Evolutionary conservation across 768 basidiomycete species (phyloP), one percentile per base, ranked within the genome.

Genomic region (Phaeolepiota aurea): DNA sequence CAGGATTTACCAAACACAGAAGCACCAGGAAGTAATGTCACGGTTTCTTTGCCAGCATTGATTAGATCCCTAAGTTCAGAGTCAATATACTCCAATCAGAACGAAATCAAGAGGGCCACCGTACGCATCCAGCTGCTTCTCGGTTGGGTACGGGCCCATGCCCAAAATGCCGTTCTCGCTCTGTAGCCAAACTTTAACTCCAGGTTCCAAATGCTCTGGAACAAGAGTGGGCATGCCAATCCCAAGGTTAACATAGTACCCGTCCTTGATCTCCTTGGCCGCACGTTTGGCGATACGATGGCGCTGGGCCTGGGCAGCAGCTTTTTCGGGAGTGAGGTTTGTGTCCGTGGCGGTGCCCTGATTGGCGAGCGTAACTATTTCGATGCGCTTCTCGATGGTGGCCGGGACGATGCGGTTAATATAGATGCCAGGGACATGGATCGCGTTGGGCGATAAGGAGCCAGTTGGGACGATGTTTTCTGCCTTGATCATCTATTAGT

Each of bases 41-140:
- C 78, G 3, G 90, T 92, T 63, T 94, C 90, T 59, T 96, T 96
- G 15, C 91, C 91, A 30, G 91, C 92, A 50, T 96, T 96, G 53
- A 94, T 87, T 48, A 93, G 74, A 58, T 96, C 91, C 28, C 87
- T 88, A 49, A 5, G 14, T 31, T 31, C 7, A 35, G 16, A 5
- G 45, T 25, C 15, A 25, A 30, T 28, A 32, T 14, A 37, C 18
- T 18, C 5, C 15, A 33, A 48, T 28, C 44, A 43, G 14, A 35
- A 31, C 20, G 30, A 16, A 12, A 20, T 12, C 21, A 20, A 49
- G 39, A 21, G 18, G 25, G 7, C 37, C 15, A 67, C 83, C n/a
- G 65, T 44, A 88, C 87, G 87, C 76, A 54, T 91, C 87, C 5
- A 89, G 68, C 55, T 88, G 69, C 37, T 85, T 73, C 60, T 77